Conservation (phyloP, 352 stramenopile genomes). For the Pythium biforme region DNA sequence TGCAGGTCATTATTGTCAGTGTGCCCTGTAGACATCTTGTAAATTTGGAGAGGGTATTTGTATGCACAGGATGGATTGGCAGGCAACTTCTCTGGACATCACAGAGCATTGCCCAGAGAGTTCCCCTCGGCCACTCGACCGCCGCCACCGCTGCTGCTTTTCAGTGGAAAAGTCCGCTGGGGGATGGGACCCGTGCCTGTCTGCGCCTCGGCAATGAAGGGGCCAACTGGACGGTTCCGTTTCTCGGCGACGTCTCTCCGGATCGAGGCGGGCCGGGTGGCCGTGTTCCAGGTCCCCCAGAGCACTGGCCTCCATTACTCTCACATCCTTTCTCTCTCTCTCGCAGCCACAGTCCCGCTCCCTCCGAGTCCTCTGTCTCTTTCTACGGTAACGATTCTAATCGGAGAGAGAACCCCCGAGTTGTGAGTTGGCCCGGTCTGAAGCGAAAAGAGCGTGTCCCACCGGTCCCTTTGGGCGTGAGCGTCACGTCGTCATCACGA, state of each 20-base stretch:
- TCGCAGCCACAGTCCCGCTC: background rate
- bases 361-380: background rate
- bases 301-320: background rate
- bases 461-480: background rate
- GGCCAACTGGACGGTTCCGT: constrained; percentile 14
- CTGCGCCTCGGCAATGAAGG: constrained; percentile 5
- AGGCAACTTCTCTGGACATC: constrained; percentile 24
- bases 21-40: no score
- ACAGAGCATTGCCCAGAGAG: constrained; percentile 19
- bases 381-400: background rate
- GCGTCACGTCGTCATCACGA: constrained; percentile 10
- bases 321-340: constrained; percentile 7
- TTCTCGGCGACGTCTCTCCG: constrained; percentile 10
- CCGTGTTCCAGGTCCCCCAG: background rate
- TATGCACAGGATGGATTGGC: background rate
- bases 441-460: background rate
- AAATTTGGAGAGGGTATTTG: background rate
- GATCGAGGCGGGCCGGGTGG: background rate
- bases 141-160: background rate
- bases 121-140: constrained; percentile 3
- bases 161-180: constrained; percentile 1
- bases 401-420: background rate
- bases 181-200: background rate
- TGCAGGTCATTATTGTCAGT: no score
- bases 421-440: background rate